Base-by-base conservation (phyloP, 352 stramenopile genomes). In the Phytophthora hybrid region DNA sequence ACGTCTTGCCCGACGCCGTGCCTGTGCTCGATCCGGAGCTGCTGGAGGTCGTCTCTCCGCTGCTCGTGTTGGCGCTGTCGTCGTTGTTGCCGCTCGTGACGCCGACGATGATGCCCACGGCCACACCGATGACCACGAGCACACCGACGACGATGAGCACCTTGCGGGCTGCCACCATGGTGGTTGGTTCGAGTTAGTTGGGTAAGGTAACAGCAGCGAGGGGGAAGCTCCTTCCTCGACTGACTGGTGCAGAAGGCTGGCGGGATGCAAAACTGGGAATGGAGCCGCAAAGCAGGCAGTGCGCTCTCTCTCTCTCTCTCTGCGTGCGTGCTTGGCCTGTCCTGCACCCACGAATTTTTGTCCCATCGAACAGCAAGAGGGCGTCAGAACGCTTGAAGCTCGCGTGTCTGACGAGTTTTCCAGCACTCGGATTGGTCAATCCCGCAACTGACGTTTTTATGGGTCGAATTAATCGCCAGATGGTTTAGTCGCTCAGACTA, bases 71-170 rank as follows among this genome's bases (percentile, higher is more conserved):
- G 61, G 67, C 80, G n/a, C 68, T 71, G 26, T 81, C 63, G 41
- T 71, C 73, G 57, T 69, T 76, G 29, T 54, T 37, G 11, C 78
- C 59, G 29, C 76, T 66, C 2, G 86, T 93, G 53, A 93, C 82
- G 7, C 76, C 83, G 8, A 94, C 82, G 69, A 93, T 91, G 34
- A 93, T 76, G 61, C 84, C 87, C 26, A 94, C 73, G 26, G 66
- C 80, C 21, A 84, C 73, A 52, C 85, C 89, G 59, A 96, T 88
- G 44, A 89, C 80, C 61, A 95, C 77, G 53, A 95, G 76, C 49
- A 92, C 77, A 71, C 79, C 82, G 58, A 92, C 65, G 67, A 90
- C 82, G 65, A 96, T 85, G 53, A 94, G 81, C 58, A 83, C 80
- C 69, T 94, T 94, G 18, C 76, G 69, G 18, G 76, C 61, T 62